Evolutionary conservation across 768 basidiomycete species (phyloP).

Genomic region (Melanogaster broomeanus): DNA sequence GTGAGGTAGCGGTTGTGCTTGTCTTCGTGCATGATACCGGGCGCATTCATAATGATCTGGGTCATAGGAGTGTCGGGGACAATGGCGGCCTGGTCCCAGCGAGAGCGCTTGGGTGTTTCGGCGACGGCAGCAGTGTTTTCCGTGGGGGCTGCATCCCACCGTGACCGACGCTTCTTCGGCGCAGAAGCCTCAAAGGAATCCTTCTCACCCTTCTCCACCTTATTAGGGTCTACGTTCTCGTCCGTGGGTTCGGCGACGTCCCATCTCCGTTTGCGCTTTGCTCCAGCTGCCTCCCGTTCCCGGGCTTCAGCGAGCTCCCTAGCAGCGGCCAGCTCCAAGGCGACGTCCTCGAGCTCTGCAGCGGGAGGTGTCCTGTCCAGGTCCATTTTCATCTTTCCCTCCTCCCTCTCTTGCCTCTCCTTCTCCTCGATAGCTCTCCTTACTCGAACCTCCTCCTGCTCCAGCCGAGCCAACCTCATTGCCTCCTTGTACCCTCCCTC

Average conservation of each 20-base stretch:
- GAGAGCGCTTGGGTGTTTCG: conserved; percentile 85
- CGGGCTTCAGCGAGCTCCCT: conserved; percentile 40
- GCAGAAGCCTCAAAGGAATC: conserved; percentile 72
- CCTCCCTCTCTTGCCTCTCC: conserved; percentile 74
- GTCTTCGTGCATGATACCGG: conserved; percentile 83
- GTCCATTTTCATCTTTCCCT: conserved; percentile 77
- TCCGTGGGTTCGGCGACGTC: conserved; percentile 65
- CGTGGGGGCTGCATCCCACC: conserved; percentile 94
- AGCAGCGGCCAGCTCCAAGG: conserved; percentile 61
- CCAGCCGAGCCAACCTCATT: conserved; percentile 87
- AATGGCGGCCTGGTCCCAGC: conserved; percentile 95
- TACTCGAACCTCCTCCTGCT: conserved; percentile 91
- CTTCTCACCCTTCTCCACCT: conserved; percentile 61
- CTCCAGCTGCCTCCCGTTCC: conserved; percentile 43
- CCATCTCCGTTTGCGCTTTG: conserved; percentile 81
- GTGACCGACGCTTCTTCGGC: conserved; percentile 89
- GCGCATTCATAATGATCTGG: conserved; percentile 87
- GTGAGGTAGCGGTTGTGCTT: conserved; percentile 95
- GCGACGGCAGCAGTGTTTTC: conserved; percentile 49
- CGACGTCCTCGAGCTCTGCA: conserved; percentile 73
- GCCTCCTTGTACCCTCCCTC: conserved; percentile 96
- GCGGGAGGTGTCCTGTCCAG: conserved; percentile 91
- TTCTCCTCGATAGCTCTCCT: conserved; percentile 86
- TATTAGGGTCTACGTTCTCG: conserved; percentile 66
- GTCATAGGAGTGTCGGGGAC: conserved; percentile 69